These are phyloP conservation scores for Leccinum truebloodii DNA, from an alignment of 768 basidiomycete species.

Conservation along the genomic window DNA sequence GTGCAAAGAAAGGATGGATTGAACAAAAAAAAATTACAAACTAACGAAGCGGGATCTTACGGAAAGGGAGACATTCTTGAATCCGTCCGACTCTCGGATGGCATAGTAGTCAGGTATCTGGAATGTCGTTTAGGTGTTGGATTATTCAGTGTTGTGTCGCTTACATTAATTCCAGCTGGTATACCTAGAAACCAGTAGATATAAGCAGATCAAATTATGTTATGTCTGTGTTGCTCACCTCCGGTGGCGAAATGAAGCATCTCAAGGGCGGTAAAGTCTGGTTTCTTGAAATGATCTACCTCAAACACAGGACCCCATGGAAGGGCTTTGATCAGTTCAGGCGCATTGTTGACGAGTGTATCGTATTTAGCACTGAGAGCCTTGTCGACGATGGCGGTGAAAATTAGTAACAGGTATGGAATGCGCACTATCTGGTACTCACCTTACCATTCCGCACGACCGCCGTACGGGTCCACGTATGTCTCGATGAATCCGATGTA, in stretches of 20 bases:
- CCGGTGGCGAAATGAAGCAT: conserved; percentile 82
- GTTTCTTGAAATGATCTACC: conserved; percentile 78
- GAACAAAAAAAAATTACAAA: neutral
- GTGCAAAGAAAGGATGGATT: neutral
- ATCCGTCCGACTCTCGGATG: conserved; percentile 77
- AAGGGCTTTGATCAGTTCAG: conserved; percentile 74
- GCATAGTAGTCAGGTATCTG: conserved; percentile 88
- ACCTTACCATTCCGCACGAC: conserved; percentile 95
- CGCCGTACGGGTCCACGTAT: conserved; percentile 87
- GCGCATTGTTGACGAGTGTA: conserved; percentile 70
- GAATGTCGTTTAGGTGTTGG: conserved; percentile 2
- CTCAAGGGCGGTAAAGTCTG: conserved; percentile 86
- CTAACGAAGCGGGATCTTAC: conserved; percentile 40
- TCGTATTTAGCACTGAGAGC: conserved; percentile 81
- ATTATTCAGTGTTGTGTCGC: conserved; percentile 15
- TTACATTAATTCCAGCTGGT: conserved; percentile 82
- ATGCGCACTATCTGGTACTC: conserved; percentile 4
- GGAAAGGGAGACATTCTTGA: conserved; percentile 87
- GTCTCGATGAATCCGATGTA: conserved; percentile 89
- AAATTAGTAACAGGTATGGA: conserved; percentile 28
- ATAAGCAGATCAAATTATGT: neutral
- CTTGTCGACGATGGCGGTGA: conserved; percentile 89
- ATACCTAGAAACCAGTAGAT: conserved; percentile 49
- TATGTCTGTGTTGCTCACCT: conserved; percentile 43
- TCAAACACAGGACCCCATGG: conserved; percentile 77